phyloP scores from a whole-genome alignment of 225 moss, liverwort and hornwort species.

The Antitrichia curtipendula region DNA sequence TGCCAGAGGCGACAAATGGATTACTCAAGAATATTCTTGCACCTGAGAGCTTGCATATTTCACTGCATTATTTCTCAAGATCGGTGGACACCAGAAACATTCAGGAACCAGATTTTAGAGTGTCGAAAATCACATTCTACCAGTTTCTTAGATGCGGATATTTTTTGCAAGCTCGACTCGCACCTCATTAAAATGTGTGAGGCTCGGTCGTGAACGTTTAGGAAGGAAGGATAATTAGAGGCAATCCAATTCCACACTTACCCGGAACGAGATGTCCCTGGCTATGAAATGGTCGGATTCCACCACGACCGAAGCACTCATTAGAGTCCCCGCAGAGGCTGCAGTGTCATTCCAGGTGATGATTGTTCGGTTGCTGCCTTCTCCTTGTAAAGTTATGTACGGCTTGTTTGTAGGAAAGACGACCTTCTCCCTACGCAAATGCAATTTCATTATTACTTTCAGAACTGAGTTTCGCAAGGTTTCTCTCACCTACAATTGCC shows the following conservation, averaged over 20 bases:
- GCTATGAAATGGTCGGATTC: conserved; percentile 50
- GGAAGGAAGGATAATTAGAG: not conserved
- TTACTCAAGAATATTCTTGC: not conserved
- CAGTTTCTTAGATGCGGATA: not conserved
- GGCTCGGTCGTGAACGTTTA: not conserved
- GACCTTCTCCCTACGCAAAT: conserved; percentile 36
- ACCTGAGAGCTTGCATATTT: not conserved
- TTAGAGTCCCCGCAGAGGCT: conserved; percentile 29
- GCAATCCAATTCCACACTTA: not conserved
- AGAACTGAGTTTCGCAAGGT: not conserved
- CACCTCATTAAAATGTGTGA: not conserved
- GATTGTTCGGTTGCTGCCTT: conserved; percentile 25
- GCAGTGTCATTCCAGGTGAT: conserved; percentile 41
- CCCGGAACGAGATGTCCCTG: conserved; percentile 45
- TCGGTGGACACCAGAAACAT: not conserved
- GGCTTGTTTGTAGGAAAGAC: conserved; percentile 15
- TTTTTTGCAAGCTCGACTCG: not conserved
- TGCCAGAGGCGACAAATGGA: not conserved
- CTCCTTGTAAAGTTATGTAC: conserved; percentile 44
- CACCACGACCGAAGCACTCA: conserved; percentile 43
- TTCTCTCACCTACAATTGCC: not conserved
- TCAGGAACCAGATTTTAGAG: not conserved
- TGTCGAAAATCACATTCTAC: not conserved
- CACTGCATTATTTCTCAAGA: not conserved
- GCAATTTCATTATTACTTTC: not conserved